Evolutionary conservation across 2,329 filamentous ascomycete genomes (phyloP), one percentile per base, ranked within the genome.

Genomic region (Aspergillus melleus): DNA sequence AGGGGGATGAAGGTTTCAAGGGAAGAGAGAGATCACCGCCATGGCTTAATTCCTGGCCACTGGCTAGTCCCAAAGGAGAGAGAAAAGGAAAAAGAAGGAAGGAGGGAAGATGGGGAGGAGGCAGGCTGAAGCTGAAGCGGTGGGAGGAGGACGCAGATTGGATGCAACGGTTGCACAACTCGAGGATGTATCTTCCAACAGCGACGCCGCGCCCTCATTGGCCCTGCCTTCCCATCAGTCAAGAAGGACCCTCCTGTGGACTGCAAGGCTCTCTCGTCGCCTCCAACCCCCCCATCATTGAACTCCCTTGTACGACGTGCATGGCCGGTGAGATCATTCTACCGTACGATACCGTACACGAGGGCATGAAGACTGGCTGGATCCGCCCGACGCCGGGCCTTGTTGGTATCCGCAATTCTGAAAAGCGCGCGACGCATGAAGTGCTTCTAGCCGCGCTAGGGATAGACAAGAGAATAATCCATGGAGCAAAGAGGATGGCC

Each of bases 281-380:
- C 55, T 52, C 46, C 36, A 55, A 24, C 24, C 52, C 19, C 36
- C 30, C n/a, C 49, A 44, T 50, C 52, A 29, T 52, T 63, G 42
- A 49, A 58, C 56, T 55, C 57, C 65, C 66, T 65, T 66, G 66
- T 66, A 67, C 65, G 59, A 66, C 61, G 53, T 65, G 64, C 66
- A 55, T 62, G 49, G 54, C n/a, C 30, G 36, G 54, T 24, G 46
- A 26, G 20, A 20, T 47, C 44, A 47, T 47, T 47, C 44, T 47
- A 42, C 36, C 36, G 6, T 42, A 42, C 36, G 36, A n/a, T 42
- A 42, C 36, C 36, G 16, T 42, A 42, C 36, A 47, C 20, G 6
- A 24, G 44, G 20, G 44, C 19, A 47, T 47, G 44, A 8, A 47
- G 54, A 51, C 44, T 58, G 59, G 22, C 52, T 58, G 54, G 46